phyloP scores from a whole-genome alignment of 2,329 filamentous ascomycete genomes.

The Septoria petroselini region DNA sequence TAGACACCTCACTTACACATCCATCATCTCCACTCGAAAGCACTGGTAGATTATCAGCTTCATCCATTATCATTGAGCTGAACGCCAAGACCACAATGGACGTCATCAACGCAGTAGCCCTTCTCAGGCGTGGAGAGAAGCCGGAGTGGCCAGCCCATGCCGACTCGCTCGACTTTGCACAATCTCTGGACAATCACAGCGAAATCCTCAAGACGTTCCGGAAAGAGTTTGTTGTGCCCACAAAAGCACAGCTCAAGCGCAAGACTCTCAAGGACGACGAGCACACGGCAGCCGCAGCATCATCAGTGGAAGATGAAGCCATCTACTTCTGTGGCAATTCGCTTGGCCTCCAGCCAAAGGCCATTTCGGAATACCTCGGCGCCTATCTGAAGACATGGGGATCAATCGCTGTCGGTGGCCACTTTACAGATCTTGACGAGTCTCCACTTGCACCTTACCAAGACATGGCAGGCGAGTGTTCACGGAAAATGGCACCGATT shows the following conservation, averaged over 20 bases:
- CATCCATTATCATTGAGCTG: neutral
- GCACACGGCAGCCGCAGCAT: conserved; percentile 21
- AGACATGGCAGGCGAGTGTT: conserved; percentile 71
- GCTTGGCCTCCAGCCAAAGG: conserved; percentile 75
- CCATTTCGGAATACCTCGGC: conserved; percentile 61
- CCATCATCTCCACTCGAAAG: neutral
- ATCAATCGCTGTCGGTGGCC: conserved; percentile 78
- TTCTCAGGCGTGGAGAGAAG: conserved; percentile 29
- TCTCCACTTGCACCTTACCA: conserved; percentile 71
- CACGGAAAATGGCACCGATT: conserved; percentile 65
- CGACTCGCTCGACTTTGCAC: conserved; percentile 30
- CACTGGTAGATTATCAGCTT: no score
- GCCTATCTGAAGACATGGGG: conserved; percentile 80
- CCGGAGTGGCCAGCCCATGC: conserved; percentile 28
- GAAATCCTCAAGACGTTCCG: conserved; percentile 25
- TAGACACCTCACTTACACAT: neutral
- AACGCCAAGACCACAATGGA: conserved; percentile 27
- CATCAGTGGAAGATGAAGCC: conserved; percentile 42
- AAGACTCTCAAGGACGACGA: conserved; percentile 48
- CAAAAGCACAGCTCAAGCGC: conserved; percentile 66
- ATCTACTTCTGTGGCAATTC: conserved; percentile 91
- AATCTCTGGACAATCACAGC: conserved; percentile 27
- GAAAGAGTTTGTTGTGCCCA: conserved; percentile 70
- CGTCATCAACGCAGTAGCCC: conserved; percentile 24
- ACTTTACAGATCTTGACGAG: conserved; percentile 53